A percentile compares a stretch with the other conserved stretches of the same genome.
Evolutionary conservation across 441 rosid species (phyloP).

Genomic region (Lagerstroemia fauriei): DNA sequence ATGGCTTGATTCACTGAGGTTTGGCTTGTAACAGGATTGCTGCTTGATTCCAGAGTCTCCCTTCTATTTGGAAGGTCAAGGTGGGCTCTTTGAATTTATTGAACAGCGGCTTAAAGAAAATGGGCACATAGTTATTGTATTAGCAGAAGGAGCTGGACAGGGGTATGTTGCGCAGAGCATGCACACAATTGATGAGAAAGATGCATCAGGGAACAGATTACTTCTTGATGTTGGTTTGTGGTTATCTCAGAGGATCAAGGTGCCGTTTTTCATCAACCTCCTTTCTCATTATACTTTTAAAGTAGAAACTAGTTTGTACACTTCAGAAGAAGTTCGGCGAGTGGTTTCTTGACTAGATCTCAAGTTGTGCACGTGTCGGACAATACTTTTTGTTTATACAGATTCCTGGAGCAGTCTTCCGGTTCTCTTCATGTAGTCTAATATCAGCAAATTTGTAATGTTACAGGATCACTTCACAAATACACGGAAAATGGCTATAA

Average conservation of each 20-base stretch:
- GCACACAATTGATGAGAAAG: constrained; percentile 48
- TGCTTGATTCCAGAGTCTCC: constrained; percentile 80
- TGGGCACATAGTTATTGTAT: constrained; percentile 58
- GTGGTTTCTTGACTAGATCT: not conserved
- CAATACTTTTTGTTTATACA: not conserved
- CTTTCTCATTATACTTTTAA: constrained; percentile 15
- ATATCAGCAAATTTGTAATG: constrained; percentile 13
- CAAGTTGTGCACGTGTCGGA: not conserved
- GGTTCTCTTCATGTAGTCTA: constrained; percentile 15
- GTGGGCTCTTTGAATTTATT: constrained; percentile 65
- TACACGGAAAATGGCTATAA: constrained; percentile 61
- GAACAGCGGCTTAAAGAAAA: constrained; percentile 62
- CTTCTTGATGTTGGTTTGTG: constrained; percentile 71
- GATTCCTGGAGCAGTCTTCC: not conserved
- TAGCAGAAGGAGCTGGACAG: constrained; percentile 78
- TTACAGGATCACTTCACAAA: constrained; percentile 73
- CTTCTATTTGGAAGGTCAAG: constrained; percentile 62
- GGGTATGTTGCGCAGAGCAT: constrained; percentile 59
- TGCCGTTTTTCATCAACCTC: constrained; percentile 21
- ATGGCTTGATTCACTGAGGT: constrained; percentile 1
- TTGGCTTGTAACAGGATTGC: constrained; percentile 64
- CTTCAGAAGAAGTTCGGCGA: not conserved
- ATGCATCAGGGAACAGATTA: constrained; percentile 66
- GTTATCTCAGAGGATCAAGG: constrained; percentile 69
- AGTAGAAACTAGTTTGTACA: not conserved